Percentiles rank a stretch among this genome's conserved stretches.
phyloP scores from a whole-genome alignment of 108 stramenopile species.

The Pseudonitzschia pungens region DNA sequence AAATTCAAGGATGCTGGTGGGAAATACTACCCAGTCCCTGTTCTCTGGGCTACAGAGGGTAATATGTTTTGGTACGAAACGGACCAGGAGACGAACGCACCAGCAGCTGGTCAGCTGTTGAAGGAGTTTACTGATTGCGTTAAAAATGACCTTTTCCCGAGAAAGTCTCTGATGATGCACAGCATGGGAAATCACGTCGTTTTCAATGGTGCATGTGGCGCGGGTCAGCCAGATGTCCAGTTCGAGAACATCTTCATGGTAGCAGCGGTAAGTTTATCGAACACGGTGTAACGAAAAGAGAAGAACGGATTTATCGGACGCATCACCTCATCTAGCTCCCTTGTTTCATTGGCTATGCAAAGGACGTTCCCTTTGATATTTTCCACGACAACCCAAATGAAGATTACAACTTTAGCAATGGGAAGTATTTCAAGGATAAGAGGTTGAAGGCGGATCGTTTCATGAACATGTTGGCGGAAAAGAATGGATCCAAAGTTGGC shows the following conservation, averaged over 20 bases:
- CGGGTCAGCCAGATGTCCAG: not conserved
- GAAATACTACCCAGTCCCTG: conserved; percentile 3
- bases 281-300: not conserved
- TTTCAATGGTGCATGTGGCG: conserved; percentile 3
- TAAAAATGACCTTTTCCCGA: not conserved
- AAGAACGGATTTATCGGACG: not conserved
- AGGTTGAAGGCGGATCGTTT: not conserved
- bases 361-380: conserved; percentile 1
- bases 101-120: not conserved
- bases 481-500: not conserved
- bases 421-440: not conserved
- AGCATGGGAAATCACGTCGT: not conserved
- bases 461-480: not conserved
- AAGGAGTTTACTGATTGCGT: not conserved
- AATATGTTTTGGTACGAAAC: too few species aligned
- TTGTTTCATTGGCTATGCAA: not conserved
- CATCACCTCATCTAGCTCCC: not conserved
- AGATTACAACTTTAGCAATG: too few species aligned
- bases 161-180: not conserved
- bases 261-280: not conserved
- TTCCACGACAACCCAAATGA: not conserved
- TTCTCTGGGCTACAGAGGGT: not conserved
- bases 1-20: not conserved
- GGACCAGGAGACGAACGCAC: not conserved
- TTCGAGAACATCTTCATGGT: conserved; percentile 8